Percentiles rank a stretch among this genome's conserved stretches.
Conservation (phyloP, 2,329 filamentous ascomycete genomes). For the Grosmannia huntii region DNA sequence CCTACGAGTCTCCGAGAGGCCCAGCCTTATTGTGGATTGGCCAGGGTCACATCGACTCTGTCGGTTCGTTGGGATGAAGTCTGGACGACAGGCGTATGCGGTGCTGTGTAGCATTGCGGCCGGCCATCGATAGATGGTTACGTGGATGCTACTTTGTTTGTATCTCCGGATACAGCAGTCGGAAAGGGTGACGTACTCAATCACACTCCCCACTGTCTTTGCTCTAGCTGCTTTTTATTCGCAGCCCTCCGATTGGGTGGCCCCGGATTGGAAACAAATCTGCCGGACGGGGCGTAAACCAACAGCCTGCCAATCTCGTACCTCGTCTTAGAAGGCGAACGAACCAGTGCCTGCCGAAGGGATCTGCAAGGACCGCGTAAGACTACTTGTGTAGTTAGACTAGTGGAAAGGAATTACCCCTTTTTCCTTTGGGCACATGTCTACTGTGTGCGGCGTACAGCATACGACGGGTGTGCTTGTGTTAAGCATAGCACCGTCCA, state of each 20-base stretch:
- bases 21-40: background rate
- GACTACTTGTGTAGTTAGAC: background rate
- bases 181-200: background rate
- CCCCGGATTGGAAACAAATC: background rate
- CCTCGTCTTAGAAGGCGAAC: background rate
- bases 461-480: background rate
- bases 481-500: background rate
- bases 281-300: background rate
- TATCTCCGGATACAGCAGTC: too few species aligned
- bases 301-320: background rate
- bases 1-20: background rate
- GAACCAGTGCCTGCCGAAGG: background rate
- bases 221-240: background rate
- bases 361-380: background rate
- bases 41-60: background rate
- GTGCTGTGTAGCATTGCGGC: background rate
- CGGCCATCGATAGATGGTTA: too few species aligned
- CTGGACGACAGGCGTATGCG: background rate
- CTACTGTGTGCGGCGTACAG: background rate
- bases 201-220: too few species aligned
- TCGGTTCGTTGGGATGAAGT: background rate
- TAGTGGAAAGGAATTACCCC: too few species aligned
- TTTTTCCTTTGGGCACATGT: background rate
- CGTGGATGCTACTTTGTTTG: too few species aligned
- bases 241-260: background rate